Conservation (phyloP, 345 rosid genomes). For the Erysimum cheiranthoides region DNA sequence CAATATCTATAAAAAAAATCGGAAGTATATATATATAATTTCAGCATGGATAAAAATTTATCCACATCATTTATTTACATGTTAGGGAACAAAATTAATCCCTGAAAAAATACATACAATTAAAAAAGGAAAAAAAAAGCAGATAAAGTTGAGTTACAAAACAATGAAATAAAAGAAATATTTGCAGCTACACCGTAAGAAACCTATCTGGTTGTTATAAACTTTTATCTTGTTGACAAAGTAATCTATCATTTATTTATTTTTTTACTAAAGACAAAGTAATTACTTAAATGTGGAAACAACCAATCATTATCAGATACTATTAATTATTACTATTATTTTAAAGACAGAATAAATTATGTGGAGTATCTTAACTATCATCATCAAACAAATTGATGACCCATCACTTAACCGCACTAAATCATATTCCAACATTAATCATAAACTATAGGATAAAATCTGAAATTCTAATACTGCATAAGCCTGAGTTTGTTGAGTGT, state of each 20-base stretch:
- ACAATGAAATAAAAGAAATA: neutral
- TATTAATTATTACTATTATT: neutral
- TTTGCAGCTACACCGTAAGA: too few relatives aligned
- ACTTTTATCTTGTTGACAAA: neutral
- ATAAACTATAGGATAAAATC: neutral
- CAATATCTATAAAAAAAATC: too few relatives aligned
- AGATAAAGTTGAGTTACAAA: neutral
- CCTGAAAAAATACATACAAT: neutral
- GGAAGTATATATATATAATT: too few relatives aligned
- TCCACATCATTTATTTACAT: neutral
- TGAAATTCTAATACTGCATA: neutral
- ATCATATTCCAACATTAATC: neutral
- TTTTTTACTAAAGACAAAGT: neutral
- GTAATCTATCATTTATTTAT: neutral
- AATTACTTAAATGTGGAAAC: neutral
- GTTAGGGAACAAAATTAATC: neutral
- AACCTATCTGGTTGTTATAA: too few relatives aligned
- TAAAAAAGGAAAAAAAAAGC: neutral
- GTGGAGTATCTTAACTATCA: neutral
- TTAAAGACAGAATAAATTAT: neutral
- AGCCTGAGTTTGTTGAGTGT: slow-evolving; percentile 6
- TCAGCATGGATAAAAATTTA: too few relatives aligned
- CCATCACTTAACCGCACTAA: neutral
- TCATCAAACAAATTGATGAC: neutral
- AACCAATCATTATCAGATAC: neutral